Evolutionary conservation across 768 basidiomycete genomes (phyloP).

Genomic region (Roridomyces roridus): DNA sequence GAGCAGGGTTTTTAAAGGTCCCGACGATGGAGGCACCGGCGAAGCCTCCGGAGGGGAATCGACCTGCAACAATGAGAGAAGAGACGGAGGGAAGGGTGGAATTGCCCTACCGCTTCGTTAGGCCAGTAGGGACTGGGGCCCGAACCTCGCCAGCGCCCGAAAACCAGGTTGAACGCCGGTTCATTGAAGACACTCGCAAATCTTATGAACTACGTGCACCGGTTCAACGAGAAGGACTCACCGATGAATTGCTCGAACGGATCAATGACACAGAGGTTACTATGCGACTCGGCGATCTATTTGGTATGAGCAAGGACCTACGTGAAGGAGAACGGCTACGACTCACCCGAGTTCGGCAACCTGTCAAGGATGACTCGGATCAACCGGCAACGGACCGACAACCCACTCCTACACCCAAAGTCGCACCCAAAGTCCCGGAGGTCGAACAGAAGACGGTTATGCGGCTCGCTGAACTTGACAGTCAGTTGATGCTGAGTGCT

Average conservation of each 20-base stretch:
- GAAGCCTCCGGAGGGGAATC: conserved; percentile 7
- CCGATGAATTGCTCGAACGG: conserved; percentile 12
- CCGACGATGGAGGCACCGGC: conserved; percentile 11
- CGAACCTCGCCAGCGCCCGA: neutral
- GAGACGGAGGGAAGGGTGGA: neutral
- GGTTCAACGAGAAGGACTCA: conserved; percentile 12
- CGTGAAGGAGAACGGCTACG: conserved; percentile 4
- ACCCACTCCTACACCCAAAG: no score
- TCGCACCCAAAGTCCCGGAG: neutral
- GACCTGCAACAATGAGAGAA: no score
- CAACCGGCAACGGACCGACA: no score
- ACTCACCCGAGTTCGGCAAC: neutral
- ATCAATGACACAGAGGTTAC: conserved; percentile 17
- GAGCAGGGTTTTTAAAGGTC: conserved; percentile 16
- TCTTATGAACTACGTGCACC: conserved; percentile 10
- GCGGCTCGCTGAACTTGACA: neutral
- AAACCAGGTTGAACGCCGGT: neutral
- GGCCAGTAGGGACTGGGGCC: neutral
- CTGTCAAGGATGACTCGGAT: no score
- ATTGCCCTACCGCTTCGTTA: conserved; percentile 2
- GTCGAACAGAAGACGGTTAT: neutral
- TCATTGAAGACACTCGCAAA: neutral
- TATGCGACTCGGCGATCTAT: conserved; percentile 3
- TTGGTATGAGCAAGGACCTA: conserved; percentile 10
- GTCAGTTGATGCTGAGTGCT: neutral